These are phyloP conservation scores for Apiospora malaysiana DNA, from an alignment of 2,329 filamentous ascomycete species.

Conservation along the genomic window DNA sequence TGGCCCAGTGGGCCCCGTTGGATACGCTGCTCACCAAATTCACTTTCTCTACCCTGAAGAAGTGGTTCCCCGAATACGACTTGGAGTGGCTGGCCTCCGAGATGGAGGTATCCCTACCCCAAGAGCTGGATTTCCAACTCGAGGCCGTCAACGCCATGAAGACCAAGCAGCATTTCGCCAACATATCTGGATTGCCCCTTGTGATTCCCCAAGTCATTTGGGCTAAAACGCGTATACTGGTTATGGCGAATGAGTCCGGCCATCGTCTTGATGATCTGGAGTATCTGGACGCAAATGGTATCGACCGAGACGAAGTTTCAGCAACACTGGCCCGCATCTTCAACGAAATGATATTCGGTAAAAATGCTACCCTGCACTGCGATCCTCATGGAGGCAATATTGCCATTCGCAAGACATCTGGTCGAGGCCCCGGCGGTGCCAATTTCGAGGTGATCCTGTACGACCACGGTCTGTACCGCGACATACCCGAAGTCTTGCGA, in stretches of 20 bases:
- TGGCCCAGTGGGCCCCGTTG: slow-evolving; percentile 88
- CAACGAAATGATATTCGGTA: slow-evolving; percentile 99
- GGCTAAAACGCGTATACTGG: slow-evolving; percentile 86
- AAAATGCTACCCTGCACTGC: slow-evolving; percentile 87
- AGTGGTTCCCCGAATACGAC: slow-evolving; percentile 97
- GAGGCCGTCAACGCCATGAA: slow-evolving; percentile 85
- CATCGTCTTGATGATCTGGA: slow-evolving; percentile 86
- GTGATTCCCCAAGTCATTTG: slow-evolving; percentile 90
- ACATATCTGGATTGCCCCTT: slow-evolving; percentile 76
- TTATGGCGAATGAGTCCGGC: slow-evolving; percentile 93
- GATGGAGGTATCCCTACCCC: slow-evolving; percentile 88
- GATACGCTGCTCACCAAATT: slow-evolving; percentile 87
- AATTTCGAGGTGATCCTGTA: slow-evolving; percentile 98
- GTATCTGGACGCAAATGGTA: slow-evolving; percentile 83
- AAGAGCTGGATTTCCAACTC: slow-evolving; percentile 87
- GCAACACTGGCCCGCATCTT: slow-evolving; percentile 90
- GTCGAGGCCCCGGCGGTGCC: slow-evolving; percentile 58
- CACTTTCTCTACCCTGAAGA: slow-evolving; percentile 87
- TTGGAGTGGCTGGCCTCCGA: slow-evolving; percentile 94
- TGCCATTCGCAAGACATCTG: slow-evolving; percentile 79
- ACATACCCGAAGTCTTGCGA: slow-evolving; percentile 79
- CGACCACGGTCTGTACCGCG: slow-evolving; percentile 94
- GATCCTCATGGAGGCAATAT: slow-evolving; percentile 97
- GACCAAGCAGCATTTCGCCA: slow-evolving; percentile 80
- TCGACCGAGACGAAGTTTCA: slow-evolving; percentile 94